phyloP scores from a whole-genome alignment of 2,329 filamentous ascomycete genomes.

The Penicillium digitatum region DNA sequence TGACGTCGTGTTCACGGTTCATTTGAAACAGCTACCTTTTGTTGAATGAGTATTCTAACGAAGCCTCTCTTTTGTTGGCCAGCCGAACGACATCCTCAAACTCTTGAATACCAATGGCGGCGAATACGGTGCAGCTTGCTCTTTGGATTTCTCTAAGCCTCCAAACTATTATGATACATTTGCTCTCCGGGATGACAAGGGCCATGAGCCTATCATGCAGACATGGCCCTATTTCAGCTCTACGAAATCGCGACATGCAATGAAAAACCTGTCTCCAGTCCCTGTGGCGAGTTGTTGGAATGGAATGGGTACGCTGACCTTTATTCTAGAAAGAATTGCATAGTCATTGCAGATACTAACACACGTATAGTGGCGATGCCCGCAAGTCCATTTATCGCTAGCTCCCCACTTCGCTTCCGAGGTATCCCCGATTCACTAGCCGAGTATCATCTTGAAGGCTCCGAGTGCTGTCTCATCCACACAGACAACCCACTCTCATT shows the following conservation, averaged over 20 bases:
- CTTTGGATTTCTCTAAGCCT: conserved; percentile 64
- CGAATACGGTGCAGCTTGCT: conserved; percentile 65
- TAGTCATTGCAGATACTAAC: conserved; percentile 9
- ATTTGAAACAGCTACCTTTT: background rate
- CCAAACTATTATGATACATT: conserved; percentile 71
- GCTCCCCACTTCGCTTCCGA: conserved; percentile 56
- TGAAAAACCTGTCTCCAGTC: conserved; percentile 52
- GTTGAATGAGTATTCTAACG: background rate
- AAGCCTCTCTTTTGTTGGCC: conserved; percentile 14
- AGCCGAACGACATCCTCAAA: conserved; percentile 52
- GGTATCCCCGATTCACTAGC: conserved; percentile 61
- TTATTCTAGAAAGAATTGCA: background rate
- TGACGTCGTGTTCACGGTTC: conserved; percentile 45
- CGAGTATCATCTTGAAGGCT: conserved; percentile 58
- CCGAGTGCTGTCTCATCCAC: conserved; percentile 66
- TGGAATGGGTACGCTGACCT: conserved; percentile 50
- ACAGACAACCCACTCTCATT: conserved; percentile 35
- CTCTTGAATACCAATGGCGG: conserved; percentile 57
- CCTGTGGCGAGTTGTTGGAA: conserved; percentile 67
- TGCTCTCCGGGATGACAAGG: conserved; percentile 64
- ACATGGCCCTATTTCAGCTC: conserved; percentile 63
- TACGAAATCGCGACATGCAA: conserved; percentile 49
- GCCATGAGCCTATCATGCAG: conserved; percentile 59
- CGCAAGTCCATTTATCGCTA: conserved; percentile 18
- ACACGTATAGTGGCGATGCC: conserved; percentile 24